Conservation (phyloP, 2,329 filamentous ascomycete species). For the Aotearoamyces nothofagi region DNA sequence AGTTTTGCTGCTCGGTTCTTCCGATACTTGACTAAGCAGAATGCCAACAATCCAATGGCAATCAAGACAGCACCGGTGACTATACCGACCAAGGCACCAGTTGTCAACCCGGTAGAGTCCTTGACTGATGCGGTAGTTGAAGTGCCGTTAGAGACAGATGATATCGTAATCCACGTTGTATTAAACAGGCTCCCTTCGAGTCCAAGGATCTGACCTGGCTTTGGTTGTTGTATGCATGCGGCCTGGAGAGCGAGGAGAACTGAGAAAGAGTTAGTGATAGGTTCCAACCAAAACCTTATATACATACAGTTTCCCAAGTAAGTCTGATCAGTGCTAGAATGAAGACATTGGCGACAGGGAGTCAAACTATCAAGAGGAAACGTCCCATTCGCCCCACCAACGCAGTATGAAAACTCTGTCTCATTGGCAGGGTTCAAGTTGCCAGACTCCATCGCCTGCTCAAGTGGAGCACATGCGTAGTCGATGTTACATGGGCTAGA, state of each 20-base stretch:
- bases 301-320: conserved; percentile 11
- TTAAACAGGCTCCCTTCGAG: conserved; percentile 15
- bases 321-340: conserved; percentile 2
- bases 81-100: neutral
- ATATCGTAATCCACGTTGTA: conserved; percentile 8
- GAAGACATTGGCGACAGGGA: conserved; percentile 8
- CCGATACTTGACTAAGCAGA: too few species aligned
- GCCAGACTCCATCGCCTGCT: conserved; percentile 11
- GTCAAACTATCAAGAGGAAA: conserved; percentile 5
- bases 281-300: neutral
- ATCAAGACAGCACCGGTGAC: neutral
- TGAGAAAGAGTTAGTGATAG: conserved; percentile 5
- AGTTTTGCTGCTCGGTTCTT: too few species aligned
- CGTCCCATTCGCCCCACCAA: conserved; percentile 8
- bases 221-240: conserved; percentile 14
- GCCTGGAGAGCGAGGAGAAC: conserved; percentile 14
- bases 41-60: too few species aligned
- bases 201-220: conserved; percentile 9
- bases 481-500: conserved; percentile 13
- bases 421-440: conserved; percentile 9
- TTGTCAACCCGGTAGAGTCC: neutral
- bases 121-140: too few species aligned
- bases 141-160: too few species aligned
- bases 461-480: conserved; percentile 12
- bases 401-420: conserved; percentile 14